phyloP scores from a whole-genome alignment of 495 filamentous ascomycete genomes.

The Talaromyces ruber region DNA sequence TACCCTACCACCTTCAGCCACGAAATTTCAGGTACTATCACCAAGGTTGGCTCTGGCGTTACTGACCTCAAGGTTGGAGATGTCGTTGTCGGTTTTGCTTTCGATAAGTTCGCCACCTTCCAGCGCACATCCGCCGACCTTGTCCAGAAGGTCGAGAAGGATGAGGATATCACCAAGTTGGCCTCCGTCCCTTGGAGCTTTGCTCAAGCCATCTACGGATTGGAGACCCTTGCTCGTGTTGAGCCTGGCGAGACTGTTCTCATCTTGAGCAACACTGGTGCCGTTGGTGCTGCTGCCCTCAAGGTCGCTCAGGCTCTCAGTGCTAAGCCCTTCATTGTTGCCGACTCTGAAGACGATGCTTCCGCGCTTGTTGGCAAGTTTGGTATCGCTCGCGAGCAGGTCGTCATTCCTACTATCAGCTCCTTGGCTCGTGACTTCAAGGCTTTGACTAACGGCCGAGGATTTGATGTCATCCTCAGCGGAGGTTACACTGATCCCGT shows the following conservation, averaged over 20 bases:
- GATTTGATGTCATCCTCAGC: slow-evolving; percentile 34
- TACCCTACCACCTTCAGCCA: slow-evolving; percentile 24
- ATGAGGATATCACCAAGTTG: slow-evolving; percentile 38
- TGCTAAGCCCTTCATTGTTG: slow-evolving; percentile 52
- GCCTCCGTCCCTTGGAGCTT: slow-evolving; percentile 10
- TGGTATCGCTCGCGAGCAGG: slow-evolving; percentile 41
- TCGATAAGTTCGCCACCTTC: slow-evolving; percentile 27
- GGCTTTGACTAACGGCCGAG: slow-evolving; percentile 32
- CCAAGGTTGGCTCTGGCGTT: slow-evolving; percentile 20
- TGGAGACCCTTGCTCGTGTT: slow-evolving; percentile 7
- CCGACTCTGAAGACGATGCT: slow-evolving; percentile 42
- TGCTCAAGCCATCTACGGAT: slow-evolving; percentile 11
- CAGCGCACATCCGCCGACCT: slow-evolving; percentile 16
- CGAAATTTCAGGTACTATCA: slow-evolving; percentile 37
- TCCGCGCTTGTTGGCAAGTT: slow-evolving; percentile 38
- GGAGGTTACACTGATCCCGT: slow-evolving; percentile 14
- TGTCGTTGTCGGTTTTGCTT: slow-evolving; percentile 28
- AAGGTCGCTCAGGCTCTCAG: slow-evolving; percentile 44
- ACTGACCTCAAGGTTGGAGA: slow-evolving; percentile 29
- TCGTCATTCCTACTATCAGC: slow-evolving; percentile 41
- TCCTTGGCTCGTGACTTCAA: slow-evolving; percentile 38
- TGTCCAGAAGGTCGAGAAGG: slow-evolving; percentile 14
- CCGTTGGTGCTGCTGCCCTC: slow-evolving; percentile 54
- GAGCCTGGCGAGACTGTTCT: slow-evolving; percentile 44
- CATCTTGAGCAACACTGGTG: slow-evolving; percentile 50